Evolutionary conservation across 163 green algal species (phyloP).

Genomic region (Chlamydomonas reinhardtii): DNA sequence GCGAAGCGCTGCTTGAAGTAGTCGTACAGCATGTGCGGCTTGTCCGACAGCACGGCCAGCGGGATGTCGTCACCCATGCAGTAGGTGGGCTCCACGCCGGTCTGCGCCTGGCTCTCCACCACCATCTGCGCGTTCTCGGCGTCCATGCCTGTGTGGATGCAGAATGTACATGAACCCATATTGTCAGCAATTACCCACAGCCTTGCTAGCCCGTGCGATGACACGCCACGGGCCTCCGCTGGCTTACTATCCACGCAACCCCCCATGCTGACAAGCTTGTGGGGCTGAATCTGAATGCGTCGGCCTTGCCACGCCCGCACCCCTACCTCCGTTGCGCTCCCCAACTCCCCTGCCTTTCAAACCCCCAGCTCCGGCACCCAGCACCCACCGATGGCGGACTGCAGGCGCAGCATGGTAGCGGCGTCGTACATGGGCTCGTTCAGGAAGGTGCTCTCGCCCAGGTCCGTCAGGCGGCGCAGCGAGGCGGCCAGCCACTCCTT

Average conservation of each 20-base stretch:
- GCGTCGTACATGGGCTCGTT: constrained; percentile 64
- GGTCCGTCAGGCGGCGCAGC: constrained; percentile 66
- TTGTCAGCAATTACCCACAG: too few species aligned
- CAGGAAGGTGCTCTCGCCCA: constrained; percentile 60
- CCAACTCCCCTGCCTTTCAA: too few species aligned
- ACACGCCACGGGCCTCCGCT: too few species aligned
- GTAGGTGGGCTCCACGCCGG: constrained; percentile 97
- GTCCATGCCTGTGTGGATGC: constrained; percentile 61
- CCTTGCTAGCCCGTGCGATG: too few species aligned
- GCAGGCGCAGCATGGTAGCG: constrained; percentile 65
- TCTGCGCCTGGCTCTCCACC: constrained; percentile 96
- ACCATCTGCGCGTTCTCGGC: constrained; percentile 97
- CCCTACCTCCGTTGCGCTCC: too few species aligned
- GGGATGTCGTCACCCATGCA: constrained; percentile 99
- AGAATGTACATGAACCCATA: too few species aligned
- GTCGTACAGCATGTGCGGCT: constrained; percentile 94
- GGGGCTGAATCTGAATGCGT: too few species aligned
- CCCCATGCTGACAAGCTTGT: too few species aligned
- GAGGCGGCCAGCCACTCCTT: constrained; percentile 86
- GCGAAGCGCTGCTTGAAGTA: constrained; percentile 99
- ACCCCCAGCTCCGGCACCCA: too few species aligned
- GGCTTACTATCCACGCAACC: too few species aligned
- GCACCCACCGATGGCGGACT: constrained; percentile 56
- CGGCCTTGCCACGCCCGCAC: too few species aligned
- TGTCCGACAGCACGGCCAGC: constrained; percentile 93